phyloP scores from a whole-genome alignment of 202 grass and related monocot genomes.

The Carex sylvatica region DNA sequence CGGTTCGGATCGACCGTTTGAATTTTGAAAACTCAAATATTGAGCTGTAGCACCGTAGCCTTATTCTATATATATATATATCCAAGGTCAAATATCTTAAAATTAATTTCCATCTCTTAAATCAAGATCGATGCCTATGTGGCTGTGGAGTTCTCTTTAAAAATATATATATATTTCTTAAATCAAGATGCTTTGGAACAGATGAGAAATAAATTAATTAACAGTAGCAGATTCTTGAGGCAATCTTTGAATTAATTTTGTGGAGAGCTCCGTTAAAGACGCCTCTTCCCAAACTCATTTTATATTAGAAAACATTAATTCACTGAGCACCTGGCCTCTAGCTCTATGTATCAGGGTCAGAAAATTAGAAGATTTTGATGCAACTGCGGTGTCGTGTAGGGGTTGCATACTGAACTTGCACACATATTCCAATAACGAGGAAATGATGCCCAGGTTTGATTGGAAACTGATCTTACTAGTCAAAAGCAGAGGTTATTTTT shows the following conservation, averaged over 20 bases:
- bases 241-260: conserved; percentile 22
- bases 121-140: not conserved
- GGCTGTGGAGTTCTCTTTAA: not conserved
- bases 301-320: not conserved
- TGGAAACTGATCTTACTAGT: not conserved
- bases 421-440: not conserved
- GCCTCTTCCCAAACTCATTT: not conserved
- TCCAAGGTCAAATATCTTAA: not conserved
- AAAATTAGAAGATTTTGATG: conserved; percentile 3
- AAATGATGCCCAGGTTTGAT: not conserved
- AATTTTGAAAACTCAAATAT: no score
- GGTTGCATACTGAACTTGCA: not conserved
- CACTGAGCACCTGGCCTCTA: not conserved
- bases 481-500: not conserved
- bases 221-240: not conserved
- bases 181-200: conserved; percentile 16
- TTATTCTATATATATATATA: not conserved
- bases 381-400: not conserved
- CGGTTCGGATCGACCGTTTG: no score
- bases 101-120: not conserved
- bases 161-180: not conserved
- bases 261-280: not conserved
- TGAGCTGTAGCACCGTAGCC: no score
- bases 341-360: not conserved
- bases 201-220: conserved; percentile 23